Conservation (phyloP, 331 rosid genomes). For the Quercus lobata region DNA sequence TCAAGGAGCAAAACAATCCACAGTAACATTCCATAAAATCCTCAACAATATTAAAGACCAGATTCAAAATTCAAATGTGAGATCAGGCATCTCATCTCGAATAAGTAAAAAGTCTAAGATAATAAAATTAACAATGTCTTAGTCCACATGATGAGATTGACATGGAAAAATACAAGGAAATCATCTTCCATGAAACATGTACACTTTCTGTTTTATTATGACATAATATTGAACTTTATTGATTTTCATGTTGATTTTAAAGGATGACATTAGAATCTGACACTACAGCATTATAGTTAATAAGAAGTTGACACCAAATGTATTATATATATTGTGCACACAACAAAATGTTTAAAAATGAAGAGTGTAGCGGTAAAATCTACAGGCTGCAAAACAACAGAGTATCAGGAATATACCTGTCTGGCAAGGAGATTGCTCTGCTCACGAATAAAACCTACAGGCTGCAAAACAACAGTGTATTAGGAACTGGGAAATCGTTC, state of each 20-base stretch:
- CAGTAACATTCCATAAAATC: too few relatives aligned
- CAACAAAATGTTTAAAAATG: background rate
- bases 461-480: slow-evolving; percentile 47
- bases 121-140: background rate
- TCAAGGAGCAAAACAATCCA: too few relatives aligned
- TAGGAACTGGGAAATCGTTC: slow-evolving; percentile 8
- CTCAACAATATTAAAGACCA: too few relatives aligned
- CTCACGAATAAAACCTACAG: slow-evolving; percentile 86
- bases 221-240: background rate
- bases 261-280: background rate
- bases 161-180: background rate
- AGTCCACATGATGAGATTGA: background rate
- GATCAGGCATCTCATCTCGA: too few relatives aligned
- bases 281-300: background rate
- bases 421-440: slow-evolving; percentile 72
- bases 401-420: slow-evolving; percentile 57
- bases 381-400: slow-evolving; percentile 60
- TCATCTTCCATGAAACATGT: background rate
- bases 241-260: background rate
- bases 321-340: background rate
- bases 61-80: too few relatives aligned
- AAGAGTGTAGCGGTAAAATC: slow-evolving; percentile 18
- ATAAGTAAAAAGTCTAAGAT: too few relatives aligned
- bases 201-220: background rate
- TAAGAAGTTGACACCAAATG: background rate